Conservation (phyloP, 768 basidiomycete species). For the Collybia nuda region DNA sequence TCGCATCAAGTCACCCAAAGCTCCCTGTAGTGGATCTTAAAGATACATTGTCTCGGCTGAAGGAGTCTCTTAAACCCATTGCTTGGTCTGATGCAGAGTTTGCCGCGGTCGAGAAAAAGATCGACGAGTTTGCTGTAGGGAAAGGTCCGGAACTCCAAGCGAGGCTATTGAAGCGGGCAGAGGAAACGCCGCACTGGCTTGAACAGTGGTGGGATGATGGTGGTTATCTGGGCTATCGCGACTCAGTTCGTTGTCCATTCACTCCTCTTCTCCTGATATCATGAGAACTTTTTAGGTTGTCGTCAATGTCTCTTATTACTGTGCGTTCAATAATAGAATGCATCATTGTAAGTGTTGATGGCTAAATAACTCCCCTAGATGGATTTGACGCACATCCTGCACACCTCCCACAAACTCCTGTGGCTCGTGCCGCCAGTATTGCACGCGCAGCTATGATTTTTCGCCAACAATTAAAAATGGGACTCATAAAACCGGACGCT, state of each 20-base stretch:
- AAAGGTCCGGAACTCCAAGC: slow-evolving; percentile 62
- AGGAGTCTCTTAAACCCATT: slow-evolving; percentile 70
- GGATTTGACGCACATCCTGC: slow-evolving; percentile 71
- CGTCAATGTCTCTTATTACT: slow-evolving; percentile 94
- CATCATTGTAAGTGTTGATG: not conserved
- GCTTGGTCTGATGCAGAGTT: slow-evolving; percentile 65
- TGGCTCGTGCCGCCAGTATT: slow-evolving; percentile 69
- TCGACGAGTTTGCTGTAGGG: slow-evolving; percentile 59
- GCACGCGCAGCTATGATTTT: slow-evolving; percentile 75
- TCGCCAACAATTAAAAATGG: slow-evolving; percentile 65
- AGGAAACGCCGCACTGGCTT: slow-evolving; percentile 74
- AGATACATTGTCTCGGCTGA: slow-evolving; percentile 67
- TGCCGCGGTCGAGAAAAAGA: slow-evolving; percentile 50
- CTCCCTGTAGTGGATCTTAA: slow-evolving; percentile 76
- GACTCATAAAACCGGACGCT: slow-evolving; percentile 61
- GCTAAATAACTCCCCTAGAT: slow-evolving; percentile 42
- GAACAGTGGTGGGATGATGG: slow-evolving; percentile 94
- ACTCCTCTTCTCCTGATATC: not conserved
- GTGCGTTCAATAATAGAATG: slow-evolving; percentile 36
- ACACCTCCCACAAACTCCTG: slow-evolving; percentile 56
- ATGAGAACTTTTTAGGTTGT: slow-evolving; percentile 51
- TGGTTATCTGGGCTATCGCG: slow-evolving; percentile 83
- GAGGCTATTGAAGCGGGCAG: slow-evolving; percentile 55
- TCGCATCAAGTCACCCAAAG: slow-evolving; percentile 58
- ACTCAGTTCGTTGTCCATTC: slow-evolving; percentile 54